Percentiles rank a stretch among this genome's conserved stretches.
These are phyloP conservation scores for Kwoniella mangroviensis DNA, from an alignment of 768 basidiomycete species.

Conservation along the genomic window DNA sequence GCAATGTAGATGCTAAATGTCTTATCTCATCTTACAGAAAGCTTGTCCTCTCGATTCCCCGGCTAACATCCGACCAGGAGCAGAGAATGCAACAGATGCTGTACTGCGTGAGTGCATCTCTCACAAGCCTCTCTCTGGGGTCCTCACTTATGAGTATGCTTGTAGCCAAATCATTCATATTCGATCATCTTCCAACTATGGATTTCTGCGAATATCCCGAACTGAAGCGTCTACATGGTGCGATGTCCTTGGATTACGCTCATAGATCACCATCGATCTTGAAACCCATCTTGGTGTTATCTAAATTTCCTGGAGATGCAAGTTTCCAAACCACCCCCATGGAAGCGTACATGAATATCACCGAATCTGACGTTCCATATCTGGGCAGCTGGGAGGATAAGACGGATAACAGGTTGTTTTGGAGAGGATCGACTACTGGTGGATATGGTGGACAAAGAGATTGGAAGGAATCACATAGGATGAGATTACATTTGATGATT, in stretches of 20 bases:
- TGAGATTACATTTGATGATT: constrained; percentile 58
- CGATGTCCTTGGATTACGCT: constrained; percentile 54
- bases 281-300: constrained; percentile 53
- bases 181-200: constrained; percentile 53
- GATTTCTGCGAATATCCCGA: constrained; percentile 56
- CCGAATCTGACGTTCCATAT: constrained; percentile 37
- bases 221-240: constrained; percentile 55
- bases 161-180: constrained; percentile 53
- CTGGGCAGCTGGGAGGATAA: constrained; percentile 58
- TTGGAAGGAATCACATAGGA: constrained; percentile 59
- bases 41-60: constrained; percentile 53
- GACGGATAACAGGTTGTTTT: constrained; percentile 58
- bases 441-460: constrained; percentile 57
- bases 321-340: constrained; percentile 53
- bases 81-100: constrained; percentile 49
- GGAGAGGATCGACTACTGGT: constrained; percentile 61
- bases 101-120: constrained; percentile 34
- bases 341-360: constrained; percentile 54
- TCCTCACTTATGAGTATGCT: neutral
- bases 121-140: neutral
- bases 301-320: constrained; percentile 54
- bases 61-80: constrained; percentile 48
- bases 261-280: constrained; percentile 51
- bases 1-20: neutral
- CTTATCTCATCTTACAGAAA: constrained; percentile 32